Conservation (phyloP, 108 stramenopile species). For the Epithemia pelagica region DNA sequence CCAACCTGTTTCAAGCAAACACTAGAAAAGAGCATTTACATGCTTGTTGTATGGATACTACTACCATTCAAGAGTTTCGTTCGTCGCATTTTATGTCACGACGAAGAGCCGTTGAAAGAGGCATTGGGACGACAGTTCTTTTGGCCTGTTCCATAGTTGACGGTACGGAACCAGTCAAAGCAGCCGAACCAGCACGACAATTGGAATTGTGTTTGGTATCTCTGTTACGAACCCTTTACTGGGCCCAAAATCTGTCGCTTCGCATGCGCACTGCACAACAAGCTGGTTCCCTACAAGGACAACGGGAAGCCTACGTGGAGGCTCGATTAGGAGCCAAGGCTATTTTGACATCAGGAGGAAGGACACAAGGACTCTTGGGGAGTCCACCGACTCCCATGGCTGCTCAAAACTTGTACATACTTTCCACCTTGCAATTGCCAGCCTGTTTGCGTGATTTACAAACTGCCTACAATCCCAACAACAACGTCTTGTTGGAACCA, state of each 20-base stretch:
- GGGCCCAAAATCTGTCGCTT: slow-evolving; percentile 37
- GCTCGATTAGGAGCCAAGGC: slow-evolving; percentile 75
- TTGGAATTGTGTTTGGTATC: slow-evolving; percentile 63
- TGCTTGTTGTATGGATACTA: too few species aligned
- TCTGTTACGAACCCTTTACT: slow-evolving; percentile 55
- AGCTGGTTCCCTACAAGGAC: slow-evolving; percentile 6
- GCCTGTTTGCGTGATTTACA: slow-evolving; percentile 53
- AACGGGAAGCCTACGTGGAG: slow-evolving; percentile 57
- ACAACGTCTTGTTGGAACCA: neutral
- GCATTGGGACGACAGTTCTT: neutral
- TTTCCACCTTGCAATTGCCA: slow-evolving; percentile 46
- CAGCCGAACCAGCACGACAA: slow-evolving; percentile 28
- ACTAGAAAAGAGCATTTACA: too few species aligned
- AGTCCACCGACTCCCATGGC: slow-evolving; percentile 12
- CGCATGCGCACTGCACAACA: slow-evolving; percentile 16
- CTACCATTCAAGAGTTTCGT: too few species aligned
- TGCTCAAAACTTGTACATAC: slow-evolving; percentile 32
- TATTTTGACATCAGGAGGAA: slow-evolving; percentile 60
- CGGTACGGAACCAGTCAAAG: neutral
- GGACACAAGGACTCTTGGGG: neutral
- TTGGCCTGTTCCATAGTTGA: neutral
- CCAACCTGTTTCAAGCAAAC: too few species aligned
- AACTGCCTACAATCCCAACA: slow-evolving; percentile 2
- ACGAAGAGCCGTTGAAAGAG: neutral
- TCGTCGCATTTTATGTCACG: too few species aligned